Percentiles rank a stretch among this genome's conserved stretches.
Evolutionary conservation across 2,329 filamentous ascomycete species (phyloP).

Genomic region (Ceratocystis ficicola): DNA sequence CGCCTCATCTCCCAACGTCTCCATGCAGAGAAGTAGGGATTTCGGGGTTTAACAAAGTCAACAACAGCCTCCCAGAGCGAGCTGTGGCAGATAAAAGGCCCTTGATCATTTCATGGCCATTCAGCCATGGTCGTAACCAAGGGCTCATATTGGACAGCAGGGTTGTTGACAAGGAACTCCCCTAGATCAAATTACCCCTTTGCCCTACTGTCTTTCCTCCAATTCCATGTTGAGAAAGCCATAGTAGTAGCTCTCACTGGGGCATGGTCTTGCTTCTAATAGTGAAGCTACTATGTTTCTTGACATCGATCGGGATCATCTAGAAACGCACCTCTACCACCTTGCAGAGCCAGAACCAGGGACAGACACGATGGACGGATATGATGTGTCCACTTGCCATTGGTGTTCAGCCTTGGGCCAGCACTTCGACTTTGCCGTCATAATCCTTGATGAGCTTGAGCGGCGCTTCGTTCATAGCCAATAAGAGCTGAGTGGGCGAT

Average conservation of each 20-base stretch:
- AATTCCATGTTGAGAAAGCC: not conserved
- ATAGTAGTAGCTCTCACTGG: not conserved
- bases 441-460: no score
- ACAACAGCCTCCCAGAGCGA: not conserved
- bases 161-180: no score
- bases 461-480: no score
- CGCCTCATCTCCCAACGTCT: no score
- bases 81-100: not conserved
- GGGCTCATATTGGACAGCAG: no score
- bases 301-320: not conserved
- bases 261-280: not conserved
- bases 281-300: not conserved
- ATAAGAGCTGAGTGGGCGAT: no score
- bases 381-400: not conserved
- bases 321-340: not conserved
- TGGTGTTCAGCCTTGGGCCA: not conserved
- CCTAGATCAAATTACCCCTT: no score
- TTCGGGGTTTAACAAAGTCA: no score
- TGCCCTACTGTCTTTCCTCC: not conserved
- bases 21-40: no score
- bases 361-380: not conserved
- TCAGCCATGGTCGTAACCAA: not conserved
- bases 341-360: not conserved
- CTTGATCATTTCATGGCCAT: not conserved
- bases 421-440: not conserved